These are phyloP conservation scores for Cardiospermum halicacabum DNA, from an alignment of 345 rosid genomes.

Conservation along the genomic window DNA sequence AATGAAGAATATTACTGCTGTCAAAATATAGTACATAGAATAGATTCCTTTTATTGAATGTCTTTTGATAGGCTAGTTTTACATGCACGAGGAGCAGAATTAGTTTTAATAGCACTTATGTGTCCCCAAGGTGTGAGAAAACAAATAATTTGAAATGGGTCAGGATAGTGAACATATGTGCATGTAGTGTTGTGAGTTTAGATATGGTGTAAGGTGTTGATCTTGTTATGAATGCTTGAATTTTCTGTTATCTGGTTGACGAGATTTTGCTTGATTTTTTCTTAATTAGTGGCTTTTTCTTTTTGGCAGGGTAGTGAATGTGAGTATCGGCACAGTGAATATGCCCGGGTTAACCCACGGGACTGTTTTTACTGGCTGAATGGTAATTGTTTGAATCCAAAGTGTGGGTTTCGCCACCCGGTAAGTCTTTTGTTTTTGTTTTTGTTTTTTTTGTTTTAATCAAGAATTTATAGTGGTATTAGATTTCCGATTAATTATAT, in stretches of 20 bases:
- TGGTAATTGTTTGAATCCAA: constrained; percentile 88
- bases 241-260: too few relatives aligned
- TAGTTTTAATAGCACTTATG: background rate
- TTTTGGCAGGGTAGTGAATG: constrained; percentile 78
- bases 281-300: background rate
- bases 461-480: background rate
- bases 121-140: background rate
- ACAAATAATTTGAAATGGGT: background rate
- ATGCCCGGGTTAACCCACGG: constrained; percentile 88
- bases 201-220: background rate
- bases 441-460: too few relatives aligned
- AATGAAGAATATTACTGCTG: background rate
- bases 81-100: background rate
- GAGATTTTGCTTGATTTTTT: background rate
- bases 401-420: constrained; percentile 91
- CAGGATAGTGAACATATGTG: background rate
- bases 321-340: constrained; percentile 97
- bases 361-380: constrained; percentile 95
- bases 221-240: background rate
- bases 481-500: background rate
- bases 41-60: background rate
- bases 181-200: background rate
- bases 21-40: background rate
- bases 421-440: constrained; percentile 68
- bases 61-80: background rate